These are phyloP conservation scores for Paulownia fortunei DNA, from an alignment of 257 asterid genomes.

Conservation along the genomic window DNA sequence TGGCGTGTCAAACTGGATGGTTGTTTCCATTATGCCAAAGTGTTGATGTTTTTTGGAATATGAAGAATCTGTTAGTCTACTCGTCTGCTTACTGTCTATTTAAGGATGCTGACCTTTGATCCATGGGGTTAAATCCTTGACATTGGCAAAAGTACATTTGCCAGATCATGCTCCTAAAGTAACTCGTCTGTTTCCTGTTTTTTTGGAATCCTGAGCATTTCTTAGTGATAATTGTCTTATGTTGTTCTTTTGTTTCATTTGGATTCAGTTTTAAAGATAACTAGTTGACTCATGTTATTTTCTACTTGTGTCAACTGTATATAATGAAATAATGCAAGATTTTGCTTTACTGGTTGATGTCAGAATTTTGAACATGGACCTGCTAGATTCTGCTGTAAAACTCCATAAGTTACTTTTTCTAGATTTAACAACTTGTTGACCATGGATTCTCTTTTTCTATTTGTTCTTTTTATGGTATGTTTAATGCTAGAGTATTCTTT, in stretches of 20 bases:
- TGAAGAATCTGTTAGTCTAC: not conserved
- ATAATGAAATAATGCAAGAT: not conserved
- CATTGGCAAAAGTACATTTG: slow-evolving; percentile 29
- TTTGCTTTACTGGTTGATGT: slow-evolving; percentile 20
- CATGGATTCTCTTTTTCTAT: slow-evolving; percentile 20
- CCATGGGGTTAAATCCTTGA: slow-evolving; percentile 21
- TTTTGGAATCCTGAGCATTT: slow-evolving; percentile 10
- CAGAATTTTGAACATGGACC: slow-evolving; percentile 6
- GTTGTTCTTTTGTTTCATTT: slow-evolving; percentile 25
- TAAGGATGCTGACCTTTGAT: slow-evolving; percentile 25
- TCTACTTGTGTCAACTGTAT: not conserved
- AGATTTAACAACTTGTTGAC: slow-evolving; percentile 27
- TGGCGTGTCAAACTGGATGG: not conserved
- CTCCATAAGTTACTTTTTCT: not conserved
- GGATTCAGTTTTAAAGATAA: slow-evolving; percentile 19
- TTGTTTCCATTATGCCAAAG: not conserved
- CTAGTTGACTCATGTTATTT: not conserved
- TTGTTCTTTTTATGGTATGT: slow-evolving; percentile 1
- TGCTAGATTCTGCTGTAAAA: slow-evolving; percentile 18
- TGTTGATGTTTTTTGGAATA: slow-evolving; percentile 6
- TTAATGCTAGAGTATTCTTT: not conserved
- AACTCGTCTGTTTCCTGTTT: slow-evolving; percentile 34
- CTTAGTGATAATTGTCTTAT: slow-evolving; percentile 30
- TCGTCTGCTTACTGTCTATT: slow-evolving; percentile 29
- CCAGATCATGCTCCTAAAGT: slow-evolving; percentile 29